Evolutionary conservation across 2,329 filamentous ascomycete genomes (phyloP).

Genomic region (Arachnopeziza araneosa): DNA sequence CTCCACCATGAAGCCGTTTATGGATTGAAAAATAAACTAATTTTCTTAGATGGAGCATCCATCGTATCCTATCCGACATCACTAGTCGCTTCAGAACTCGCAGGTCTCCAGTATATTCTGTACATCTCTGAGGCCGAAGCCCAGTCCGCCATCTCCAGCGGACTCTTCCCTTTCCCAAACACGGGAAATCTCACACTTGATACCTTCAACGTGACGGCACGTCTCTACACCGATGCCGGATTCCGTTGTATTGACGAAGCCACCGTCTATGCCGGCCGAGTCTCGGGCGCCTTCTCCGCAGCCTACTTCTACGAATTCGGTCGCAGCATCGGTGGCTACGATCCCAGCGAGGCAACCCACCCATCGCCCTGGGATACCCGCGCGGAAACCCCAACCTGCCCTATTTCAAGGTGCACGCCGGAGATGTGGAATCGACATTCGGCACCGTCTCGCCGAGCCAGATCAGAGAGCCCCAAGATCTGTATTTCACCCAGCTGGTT

Average conservation of each 20-base stretch:
- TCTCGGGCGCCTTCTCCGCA: constrained; percentile 38
- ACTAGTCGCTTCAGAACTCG: constrained; percentile 35
- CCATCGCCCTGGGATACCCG: constrained; percentile 35
- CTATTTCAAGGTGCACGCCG: constrained; percentile 47
- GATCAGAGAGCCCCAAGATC: constrained; percentile 40
- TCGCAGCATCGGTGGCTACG: constrained; percentile 42
- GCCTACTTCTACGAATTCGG: constrained; percentile 49
- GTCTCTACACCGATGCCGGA: constrained; percentile 46
- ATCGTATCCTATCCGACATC: constrained; percentile 41
- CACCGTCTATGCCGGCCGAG: constrained; percentile 41
- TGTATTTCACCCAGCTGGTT: constrained; percentile 41
- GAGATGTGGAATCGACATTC: constrained; percentile 42
- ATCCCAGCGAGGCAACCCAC: constrained; percentile 45
- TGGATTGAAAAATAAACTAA: neutral
- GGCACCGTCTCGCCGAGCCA: constrained; percentile 33
- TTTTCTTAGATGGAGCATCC: constrained; percentile 40
- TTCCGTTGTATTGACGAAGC: constrained; percentile 53
- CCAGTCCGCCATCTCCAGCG: constrained; percentile 37
- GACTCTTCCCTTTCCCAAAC: constrained; percentile 42
- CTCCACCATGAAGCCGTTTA: neutral
- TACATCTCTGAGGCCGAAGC: no score
- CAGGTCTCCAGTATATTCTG: constrained; percentile 40
- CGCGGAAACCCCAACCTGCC: constrained; percentile 44
- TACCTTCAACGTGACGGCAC: constrained; percentile 47
- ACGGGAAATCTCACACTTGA: constrained; percentile 48